These are phyloP conservation scores for Kwoniella pini DNA, from an alignment of 768 basidiomycete species.

Conservation along the genomic window DNA sequence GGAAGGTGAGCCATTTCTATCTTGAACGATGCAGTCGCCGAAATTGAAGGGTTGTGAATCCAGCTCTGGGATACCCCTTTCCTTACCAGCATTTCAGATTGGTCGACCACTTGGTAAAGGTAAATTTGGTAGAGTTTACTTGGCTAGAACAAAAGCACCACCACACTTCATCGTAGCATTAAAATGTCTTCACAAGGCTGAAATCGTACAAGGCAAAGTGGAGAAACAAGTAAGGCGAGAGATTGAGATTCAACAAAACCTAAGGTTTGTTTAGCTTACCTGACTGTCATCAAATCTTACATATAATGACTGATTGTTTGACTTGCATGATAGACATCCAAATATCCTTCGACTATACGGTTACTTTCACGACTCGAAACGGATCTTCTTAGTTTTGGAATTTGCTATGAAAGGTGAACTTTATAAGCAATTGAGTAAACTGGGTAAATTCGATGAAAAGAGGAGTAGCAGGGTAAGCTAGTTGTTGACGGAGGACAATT, in stretches of 20 bases:
- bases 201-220: conserved; percentile 84
- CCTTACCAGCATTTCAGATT: conserved; percentile 83
- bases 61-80: conserved; percentile 64
- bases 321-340: conserved; percentile 65
- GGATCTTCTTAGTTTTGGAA: conserved; percentile 97
- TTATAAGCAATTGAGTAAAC: conserved; percentile 89
- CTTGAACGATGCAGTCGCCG: neutral
- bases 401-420: conserved; percentile 96
- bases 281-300: too few species aligned
- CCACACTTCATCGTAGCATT: conserved; percentile 93
- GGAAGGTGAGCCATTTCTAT: conserved; percentile 52
- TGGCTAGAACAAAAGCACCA: conserved; percentile 86
- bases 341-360: conserved; percentile 92
- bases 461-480: conserved; percentile 64
- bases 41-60: neutral
- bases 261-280: conserved; percentile 57
- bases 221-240: conserved; percentile 97
- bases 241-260: conserved; percentile 96
- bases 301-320: too few species aligned
- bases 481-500: neutral
- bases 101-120: conserved; percentile 97
- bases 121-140: conserved; percentile 98
- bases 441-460: conserved; percentile 83
- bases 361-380: conserved; percentile 96
- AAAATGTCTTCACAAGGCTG: conserved; percentile 95